Base-by-base conservation (phyloP, 164 flowering plant species). In the Dillenia turbinata region DNA sequence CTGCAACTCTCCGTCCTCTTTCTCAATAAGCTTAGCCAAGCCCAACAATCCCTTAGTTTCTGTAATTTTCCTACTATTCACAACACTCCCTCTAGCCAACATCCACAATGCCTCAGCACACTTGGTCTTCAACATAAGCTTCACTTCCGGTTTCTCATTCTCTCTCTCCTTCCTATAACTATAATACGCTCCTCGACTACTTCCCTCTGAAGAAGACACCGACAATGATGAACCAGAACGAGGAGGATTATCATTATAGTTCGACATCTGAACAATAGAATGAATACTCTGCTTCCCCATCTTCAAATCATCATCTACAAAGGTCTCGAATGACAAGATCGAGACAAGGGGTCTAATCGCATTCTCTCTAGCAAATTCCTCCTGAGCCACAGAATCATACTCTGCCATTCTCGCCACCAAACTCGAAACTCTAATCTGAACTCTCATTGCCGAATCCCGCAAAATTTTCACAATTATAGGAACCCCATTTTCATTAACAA, bases 21-120 rank as follows among this genome's bases (percentile, higher is more conserved):
- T 82, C 77, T 88, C 91, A 40, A 92, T 77, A 58, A 81, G 61
- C 76, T 79, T 86, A 0, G 90, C 91, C 72, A 92, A 74, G 64
- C 89, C 82, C 19, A 85, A 85, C 66, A 92, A 57, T n/a, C 90
- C 93, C 63, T 80, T 89, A 0, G 90, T 80, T 71, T 90, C 98
- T 0, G 92, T 79, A 17, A 92, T 88, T 61, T 79, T 81, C 66
- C 71, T 68, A 68, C 95, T 83, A 55, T 85, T 92, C 12, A 63
- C 52, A 10, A 84, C 63, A 71, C 84, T 88, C 33, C 76, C 85
- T 57, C 61, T 73, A 5, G 90, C 79, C 1, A 92, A 77, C 72
- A 62, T 80, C 91, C 91, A 83, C 56, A 90, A 62, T 10, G 96
- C 96, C 72, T 73, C 77, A 0, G 96, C 88, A 54, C 87, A 81